phyloP scores from a whole-genome alignment of 352 stramenopile genomes.

The Blastocystis hominis region DNA sequence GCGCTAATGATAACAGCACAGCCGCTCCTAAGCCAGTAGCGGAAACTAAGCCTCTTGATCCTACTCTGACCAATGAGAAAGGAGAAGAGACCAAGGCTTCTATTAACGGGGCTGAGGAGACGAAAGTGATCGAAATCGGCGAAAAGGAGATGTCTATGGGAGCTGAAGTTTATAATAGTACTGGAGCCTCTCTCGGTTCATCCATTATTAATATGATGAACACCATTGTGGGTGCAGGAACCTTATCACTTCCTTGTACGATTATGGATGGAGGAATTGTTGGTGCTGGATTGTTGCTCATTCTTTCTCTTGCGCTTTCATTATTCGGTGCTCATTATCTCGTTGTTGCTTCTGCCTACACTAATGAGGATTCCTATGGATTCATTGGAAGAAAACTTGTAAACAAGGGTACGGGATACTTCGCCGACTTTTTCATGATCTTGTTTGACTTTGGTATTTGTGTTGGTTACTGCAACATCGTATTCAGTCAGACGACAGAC shows the following conservation, averaged over 20 bases:
- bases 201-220: background rate
- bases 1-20: too few species aligned
- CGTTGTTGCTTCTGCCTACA: background rate
- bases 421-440: background rate
- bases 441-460: background rate
- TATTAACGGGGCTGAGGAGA: too few species aligned
- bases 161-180: too few species aligned
- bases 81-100: too few species aligned
- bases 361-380: background rate
- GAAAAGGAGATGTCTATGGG: too few species aligned
- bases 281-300: background rate
- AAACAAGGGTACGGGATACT: background rate
- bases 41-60: too few species aligned
- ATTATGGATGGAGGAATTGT: background rate
- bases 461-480: conserved; percentile 7
- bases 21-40: too few species aligned
- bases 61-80: too few species aligned
- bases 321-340: background rate
- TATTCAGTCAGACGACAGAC: background rate
- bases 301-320: background rate
- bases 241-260: background rate
- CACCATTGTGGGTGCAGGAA: background rate
- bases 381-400: background rate
- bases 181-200: background rate
- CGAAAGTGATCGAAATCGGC: too few species aligned